phyloP scores from a whole-genome alignment of 2,329 filamentous ascomycete genomes.

The Acrocalymma vagum region DNA sequence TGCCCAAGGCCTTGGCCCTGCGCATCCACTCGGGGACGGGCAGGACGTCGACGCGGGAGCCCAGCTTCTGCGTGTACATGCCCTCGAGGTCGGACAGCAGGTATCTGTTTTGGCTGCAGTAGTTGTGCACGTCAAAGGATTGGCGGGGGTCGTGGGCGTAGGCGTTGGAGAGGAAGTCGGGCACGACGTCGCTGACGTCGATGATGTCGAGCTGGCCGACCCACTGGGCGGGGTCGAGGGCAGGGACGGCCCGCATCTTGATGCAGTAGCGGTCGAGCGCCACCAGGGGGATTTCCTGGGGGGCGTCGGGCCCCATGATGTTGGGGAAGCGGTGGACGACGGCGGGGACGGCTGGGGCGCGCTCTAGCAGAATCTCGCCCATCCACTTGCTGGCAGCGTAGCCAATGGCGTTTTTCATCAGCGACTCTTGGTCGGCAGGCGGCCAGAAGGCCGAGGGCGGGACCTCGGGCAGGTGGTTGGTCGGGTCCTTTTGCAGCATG shows the following conservation, averaged over 20 bases:
- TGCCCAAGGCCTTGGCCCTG: constrained; percentile 17
- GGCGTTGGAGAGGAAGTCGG: constrained; percentile 16
- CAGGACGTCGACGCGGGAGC: constrained; percentile 14
- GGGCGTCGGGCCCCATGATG: constrained; percentile 20
- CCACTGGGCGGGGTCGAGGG: constrained; percentile 16
- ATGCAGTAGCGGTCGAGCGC: constrained; percentile 14
- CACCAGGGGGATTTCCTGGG: constrained; percentile 10
- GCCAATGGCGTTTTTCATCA: constrained; percentile 12
- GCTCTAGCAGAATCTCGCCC: constrained; percentile 16
- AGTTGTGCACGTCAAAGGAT: constrained; percentile 18
- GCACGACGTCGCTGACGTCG: constrained; percentile 17
- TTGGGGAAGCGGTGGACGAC: constrained; percentile 17
- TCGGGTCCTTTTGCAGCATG: constrained; percentile 7
- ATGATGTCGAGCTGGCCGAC: constrained; percentile 18
- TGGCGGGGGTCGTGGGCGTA: constrained; percentile 14
- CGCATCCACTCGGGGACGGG: constrained; percentile 18
- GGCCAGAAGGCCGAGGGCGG: neutral
- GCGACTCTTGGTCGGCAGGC: constrained; percentile 12
- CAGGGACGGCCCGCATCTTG: constrained; percentile 19
- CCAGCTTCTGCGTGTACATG: constrained; percentile 22
- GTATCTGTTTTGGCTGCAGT: constrained; percentile 20
- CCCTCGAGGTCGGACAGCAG: constrained; percentile 15
- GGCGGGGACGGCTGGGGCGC: constrained; percentile 6
- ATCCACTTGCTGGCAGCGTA: constrained; percentile 22
- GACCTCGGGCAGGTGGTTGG: constrained; percentile 1